Percentiles rank a stretch among this genome's conserved stretches.
Evolutionary conservation across 192 early-diverging fungal genomes (phyloP).

Genomic region (Spizellomyces punctatus): DNA sequence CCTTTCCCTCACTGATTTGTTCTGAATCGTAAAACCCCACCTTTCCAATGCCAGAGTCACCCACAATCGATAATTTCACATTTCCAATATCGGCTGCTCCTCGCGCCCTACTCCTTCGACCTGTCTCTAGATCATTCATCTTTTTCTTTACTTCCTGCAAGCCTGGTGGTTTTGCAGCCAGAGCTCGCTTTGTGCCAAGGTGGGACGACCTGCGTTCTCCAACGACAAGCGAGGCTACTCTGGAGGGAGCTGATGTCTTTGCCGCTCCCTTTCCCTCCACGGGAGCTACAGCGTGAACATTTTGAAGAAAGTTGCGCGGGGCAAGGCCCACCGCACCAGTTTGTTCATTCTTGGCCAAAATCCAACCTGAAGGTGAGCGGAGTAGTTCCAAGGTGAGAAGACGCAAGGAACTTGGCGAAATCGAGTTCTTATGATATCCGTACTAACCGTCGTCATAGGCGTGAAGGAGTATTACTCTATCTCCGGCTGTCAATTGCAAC

Average conservation of each 20-base stretch:
- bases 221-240: constrained; percentile 14
- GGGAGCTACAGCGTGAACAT: constrained; percentile 1
- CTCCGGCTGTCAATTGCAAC: constrained; percentile 19
- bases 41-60: constrained; percentile 53
- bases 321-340: constrained; percentile 20
- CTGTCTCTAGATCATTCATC: background rate
- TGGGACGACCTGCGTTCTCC: constrained; percentile 9
- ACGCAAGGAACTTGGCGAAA: background rate
- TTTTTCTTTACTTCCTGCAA: constrained; percentile 8
- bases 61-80: constrained; percentile 38
- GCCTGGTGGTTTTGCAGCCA: background rate
- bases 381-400: background rate
- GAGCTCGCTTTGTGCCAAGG: background rate
- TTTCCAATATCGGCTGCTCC: constrained; percentile 29
- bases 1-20: background rate
- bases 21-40: constrained; percentile 6
- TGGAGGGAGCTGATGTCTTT: constrained; percentile 10
- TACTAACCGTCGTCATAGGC: constrained; percentile 30
- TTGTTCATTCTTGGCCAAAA: constrained; percentile 12
- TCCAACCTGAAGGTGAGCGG: constrained; percentile 19
- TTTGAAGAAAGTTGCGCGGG: constrained; percentile 28
- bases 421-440: background rate
- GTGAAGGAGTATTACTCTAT: constrained; percentile 16
- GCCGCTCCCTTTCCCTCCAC: background rate
- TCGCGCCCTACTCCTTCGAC: constrained; percentile 9